A percentile compares a stretch with the other conserved stretches of the same genome.
Evolutionary conservation across 2,329 filamentous ascomycete genomes (phyloP).

Genomic region (Penicillium brevicompactum): DNA sequence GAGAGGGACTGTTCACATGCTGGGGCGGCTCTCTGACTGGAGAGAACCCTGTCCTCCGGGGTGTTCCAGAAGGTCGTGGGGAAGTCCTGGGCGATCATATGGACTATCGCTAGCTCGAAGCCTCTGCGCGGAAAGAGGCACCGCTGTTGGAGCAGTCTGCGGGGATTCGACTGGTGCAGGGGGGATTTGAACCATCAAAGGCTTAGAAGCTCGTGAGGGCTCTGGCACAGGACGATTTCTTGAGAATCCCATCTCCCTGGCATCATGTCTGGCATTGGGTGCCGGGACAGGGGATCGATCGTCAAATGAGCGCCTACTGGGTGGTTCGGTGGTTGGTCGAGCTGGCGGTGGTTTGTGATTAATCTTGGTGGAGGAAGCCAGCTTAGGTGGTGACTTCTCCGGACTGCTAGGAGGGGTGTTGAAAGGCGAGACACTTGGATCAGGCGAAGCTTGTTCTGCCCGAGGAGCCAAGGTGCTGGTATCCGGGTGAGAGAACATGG

Average conservation of each 20-base stretch:
- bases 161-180: slow-evolving; percentile 21
- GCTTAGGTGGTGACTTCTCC: slow-evolving; percentile 54
- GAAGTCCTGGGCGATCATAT: slow-evolving; percentile 53
- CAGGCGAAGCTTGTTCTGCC: slow-evolving; percentile 31
- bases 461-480: slow-evolving; percentile 29
- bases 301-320: slow-evolving; percentile 29
- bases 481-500: slow-evolving; percentile 35
- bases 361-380: slow-evolving; percentile 13
- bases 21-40: slow-evolving; percentile 23
- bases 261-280: slow-evolving; percentile 22
- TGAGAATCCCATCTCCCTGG: slow-evolving; percentile 35
- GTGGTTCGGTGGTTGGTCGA: slow-evolving; percentile 30
- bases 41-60: slow-evolving; percentile 25
- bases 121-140: slow-evolving; percentile 46
- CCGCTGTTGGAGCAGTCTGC: slow-evolving; percentile 25
- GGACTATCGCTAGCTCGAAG: slow-evolving; percentile 32
- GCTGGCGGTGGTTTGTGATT: slow-evolving; percentile 19
- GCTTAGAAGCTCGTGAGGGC: slow-evolving; percentile 32
- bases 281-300: slow-evolving; percentile 28
- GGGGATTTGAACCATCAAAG: slow-evolving; percentile 37
- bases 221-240: slow-evolving; percentile 28
- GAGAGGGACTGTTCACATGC: slow-evolving; percentile 11
- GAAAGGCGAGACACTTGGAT: slow-evolving; percentile 72
- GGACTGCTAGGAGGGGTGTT: slow-evolving; percentile 80
- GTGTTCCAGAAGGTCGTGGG: slow-evolving; percentile 40